Base-by-base conservation (phyloP, 768 basidiomycete genomes). In the Tylopilus sp. region DNA sequence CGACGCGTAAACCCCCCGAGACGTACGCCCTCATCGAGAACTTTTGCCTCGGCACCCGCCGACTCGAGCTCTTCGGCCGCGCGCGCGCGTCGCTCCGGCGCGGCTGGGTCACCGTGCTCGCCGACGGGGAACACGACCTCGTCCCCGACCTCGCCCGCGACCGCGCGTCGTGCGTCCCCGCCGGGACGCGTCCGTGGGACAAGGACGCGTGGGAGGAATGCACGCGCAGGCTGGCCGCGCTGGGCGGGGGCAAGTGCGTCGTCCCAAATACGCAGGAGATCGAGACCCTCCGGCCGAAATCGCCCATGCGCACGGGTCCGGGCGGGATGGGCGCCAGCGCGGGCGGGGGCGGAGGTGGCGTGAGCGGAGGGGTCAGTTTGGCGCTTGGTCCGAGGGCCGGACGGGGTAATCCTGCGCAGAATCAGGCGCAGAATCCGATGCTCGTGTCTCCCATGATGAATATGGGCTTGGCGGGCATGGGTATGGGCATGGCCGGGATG, bases 11-110 rank as follows among this genome's bases (percentile, higher is more conserved):
- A 71, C 97, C 97, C 1, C 93, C 95, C 17, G 96, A 98, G 69
- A 89, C 94, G 77, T 95, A 98, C 73, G 86, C 87, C 6, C 80
- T 99, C 37, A 89, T 98, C 65, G 97, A 99, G 71, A 98, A 96
- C 69, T 98, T 99, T 69, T 98, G 95, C 66, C 85, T 97, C 45
- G 97, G 95, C 6, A 80, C 88, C 1, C 86, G 96, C 16, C 83
- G 97, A 3, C 82, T 99, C 14, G 93, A 98, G 66, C 72, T 99
- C 13, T 98, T 94, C 58, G 92, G 90, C 0, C 81, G 83, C 3
- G 74, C 76, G 0, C 77, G 81, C 0, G 80, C 85, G 24, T 85
- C 82, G 0, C 73, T 91, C 7, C 83, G 95, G 0, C 81, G 85
- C 12, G 96, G 96, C 7, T 99, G 97, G 97, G 86, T 97, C 12